phyloP scores from a whole-genome alignment of 2,329 filamentous ascomycete genomes.

The Sporothrix schenckii region DNA sequence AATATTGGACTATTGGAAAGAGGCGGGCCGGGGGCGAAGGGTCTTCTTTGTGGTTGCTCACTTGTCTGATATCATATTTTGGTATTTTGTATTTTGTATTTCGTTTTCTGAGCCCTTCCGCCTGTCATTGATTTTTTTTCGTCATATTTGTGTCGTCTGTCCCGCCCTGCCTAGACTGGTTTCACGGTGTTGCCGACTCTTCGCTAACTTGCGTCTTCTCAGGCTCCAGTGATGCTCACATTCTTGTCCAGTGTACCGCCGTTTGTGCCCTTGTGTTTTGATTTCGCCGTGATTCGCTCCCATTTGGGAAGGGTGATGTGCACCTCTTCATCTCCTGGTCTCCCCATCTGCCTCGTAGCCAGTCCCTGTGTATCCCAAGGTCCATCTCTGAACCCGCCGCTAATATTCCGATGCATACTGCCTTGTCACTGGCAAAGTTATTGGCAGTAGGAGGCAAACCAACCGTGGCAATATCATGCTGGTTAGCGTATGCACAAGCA shows the following conservation, averaged over 20 bases:
- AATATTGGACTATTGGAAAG: background rate
- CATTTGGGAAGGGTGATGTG: background rate
- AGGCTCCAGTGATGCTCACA: background rate
- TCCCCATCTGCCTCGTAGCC: background rate
- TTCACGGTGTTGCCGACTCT: conserved; percentile 26
- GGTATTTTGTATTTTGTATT: no score
- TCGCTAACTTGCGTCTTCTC: background rate
- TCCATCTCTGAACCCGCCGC: background rate
- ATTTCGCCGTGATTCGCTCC: background rate
- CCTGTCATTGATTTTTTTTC: background rate
- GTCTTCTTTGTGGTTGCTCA: background rate
- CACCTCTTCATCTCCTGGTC: conserved; percentile 8
- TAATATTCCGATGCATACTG: background rate
- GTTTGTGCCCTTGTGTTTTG: background rate
- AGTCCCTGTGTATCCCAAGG: conserved; percentile 1
- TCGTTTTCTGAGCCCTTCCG: background rate
- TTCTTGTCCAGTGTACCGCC: background rate
- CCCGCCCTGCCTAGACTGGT: background rate
- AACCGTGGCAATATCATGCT: background rate
- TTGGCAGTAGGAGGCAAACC: background rate
- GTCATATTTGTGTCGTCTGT: background rate
- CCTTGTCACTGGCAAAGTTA: background rate
- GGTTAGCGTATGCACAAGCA: background rate
- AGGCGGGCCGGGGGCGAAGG: background rate
- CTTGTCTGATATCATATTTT: conserved; percentile 21